phyloP scores from a whole-genome alignment of 2,329 filamentous ascomycete genomes.

The Escovopsis sp. region DNA sequence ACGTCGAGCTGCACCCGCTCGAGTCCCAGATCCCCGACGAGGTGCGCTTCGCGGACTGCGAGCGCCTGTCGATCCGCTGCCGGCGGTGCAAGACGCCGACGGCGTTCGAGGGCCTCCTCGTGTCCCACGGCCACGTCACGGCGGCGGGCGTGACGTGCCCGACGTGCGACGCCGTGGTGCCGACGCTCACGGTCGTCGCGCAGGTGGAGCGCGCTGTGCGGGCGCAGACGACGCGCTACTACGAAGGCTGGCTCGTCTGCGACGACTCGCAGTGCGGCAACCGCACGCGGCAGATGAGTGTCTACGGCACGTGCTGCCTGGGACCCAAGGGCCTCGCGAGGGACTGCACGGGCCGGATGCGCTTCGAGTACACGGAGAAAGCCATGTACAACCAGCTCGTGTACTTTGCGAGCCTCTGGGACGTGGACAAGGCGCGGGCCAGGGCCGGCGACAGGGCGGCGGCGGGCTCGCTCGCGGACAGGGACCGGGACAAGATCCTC shows the following conservation, averaged over 20 bases:
- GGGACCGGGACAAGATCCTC: conserved; percentile 50
- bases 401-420: conserved; percentile 74
- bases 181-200: conserved; percentile 61
- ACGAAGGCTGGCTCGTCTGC: conserved; percentile 83
- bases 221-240: conserved; percentile 66
- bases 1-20: conserved; percentile 70
- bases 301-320: conserved; percentile 81
- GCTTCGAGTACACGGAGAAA: conserved; percentile 77
- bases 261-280: conserved; percentile 78
- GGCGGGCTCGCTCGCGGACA: conserved; percentile 18
- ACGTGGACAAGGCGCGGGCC: conserved; percentile 65
- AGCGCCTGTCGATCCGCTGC: conserved; percentile 64
- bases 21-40: conserved; percentile 90
- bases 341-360: conserved; percentile 77
- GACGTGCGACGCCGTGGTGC: conserved; percentile 49
- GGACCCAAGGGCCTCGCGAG: conserved; percentile 73
- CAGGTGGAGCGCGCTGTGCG: conserved; percentile 81
- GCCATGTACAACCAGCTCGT: conserved; percentile 89
- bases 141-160: conserved; percentile 64
- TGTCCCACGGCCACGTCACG: conserved; percentile 44
- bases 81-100: conserved; percentile 60
- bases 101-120: conserved; percentile 60
- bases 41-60: conserved; percentile 72
- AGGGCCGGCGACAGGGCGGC: conserved; percentile 34
- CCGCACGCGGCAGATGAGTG: conserved; percentile 80